These are phyloP conservation scores for Chalciporus pseudorubinellus DNA, from an alignment of 768 basidiomycete species.

Conservation along the genomic window DNA sequence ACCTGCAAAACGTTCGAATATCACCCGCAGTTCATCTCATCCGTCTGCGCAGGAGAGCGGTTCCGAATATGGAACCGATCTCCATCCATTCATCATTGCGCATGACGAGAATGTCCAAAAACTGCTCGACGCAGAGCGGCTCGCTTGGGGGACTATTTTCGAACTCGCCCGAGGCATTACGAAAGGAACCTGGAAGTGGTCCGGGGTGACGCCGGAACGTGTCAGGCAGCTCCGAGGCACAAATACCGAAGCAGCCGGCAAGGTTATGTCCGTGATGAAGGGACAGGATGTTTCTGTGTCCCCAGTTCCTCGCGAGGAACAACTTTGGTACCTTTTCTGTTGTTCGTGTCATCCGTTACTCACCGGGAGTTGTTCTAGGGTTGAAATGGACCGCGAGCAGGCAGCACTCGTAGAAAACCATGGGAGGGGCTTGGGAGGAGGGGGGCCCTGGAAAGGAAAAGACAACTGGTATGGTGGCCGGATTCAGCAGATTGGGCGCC, in stretches of 20 bases:
- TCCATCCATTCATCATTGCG: conserved; percentile 31
- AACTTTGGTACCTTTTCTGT: conserved; percentile 19
- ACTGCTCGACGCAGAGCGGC: conserved; percentile 27
- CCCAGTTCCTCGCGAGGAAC: conserved; percentile 7
- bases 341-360: not conserved
- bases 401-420: conserved; percentile 53
- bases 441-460: conserved; percentile 50
- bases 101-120: conserved; percentile 30
- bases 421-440: conserved; percentile 59
- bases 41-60: not conserved
- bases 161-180: conserved; percentile 47
- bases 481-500: conserved; percentile 47
- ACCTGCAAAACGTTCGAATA: conserved; percentile 16
- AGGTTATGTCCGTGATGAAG: conserved; percentile 27
- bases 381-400: conserved; percentile 65
- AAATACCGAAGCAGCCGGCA: conserved; percentile 30
- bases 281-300: conserved; percentile 5
- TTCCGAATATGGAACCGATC: conserved; percentile 8
- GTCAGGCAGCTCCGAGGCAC: conserved; percentile 32
- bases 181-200: conserved; percentile 36
- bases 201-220: conserved; percentile 27
- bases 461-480: conserved; percentile 66
- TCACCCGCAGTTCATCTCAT: not conserved
- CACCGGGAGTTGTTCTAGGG: conserved; percentile 27
- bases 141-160: conserved; percentile 44